Conservation (phyloP, 2,329 filamentous ascomycete species). For the Coniochaeta sp. region DNA sequence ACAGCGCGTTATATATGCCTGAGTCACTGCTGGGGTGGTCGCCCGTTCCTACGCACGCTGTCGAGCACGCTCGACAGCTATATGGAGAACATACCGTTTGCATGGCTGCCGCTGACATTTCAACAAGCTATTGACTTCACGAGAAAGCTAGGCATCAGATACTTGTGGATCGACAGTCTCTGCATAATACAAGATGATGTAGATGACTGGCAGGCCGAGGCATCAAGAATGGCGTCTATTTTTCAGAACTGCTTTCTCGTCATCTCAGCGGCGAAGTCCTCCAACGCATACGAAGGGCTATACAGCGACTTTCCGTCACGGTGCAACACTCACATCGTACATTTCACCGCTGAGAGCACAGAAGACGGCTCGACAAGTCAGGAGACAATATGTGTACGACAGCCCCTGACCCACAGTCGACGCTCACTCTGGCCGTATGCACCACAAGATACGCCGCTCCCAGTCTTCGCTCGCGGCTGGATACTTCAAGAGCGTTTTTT, state of each 20-base stretch:
- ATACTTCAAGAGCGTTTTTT: too few species aligned
- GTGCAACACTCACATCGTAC: too few species aligned
- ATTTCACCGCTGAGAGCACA: too few species aligned
- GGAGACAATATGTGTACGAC: too few species aligned
- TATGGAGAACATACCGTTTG: background rate
- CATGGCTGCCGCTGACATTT: background rate
- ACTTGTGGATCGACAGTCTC: conserved; percentile 7
- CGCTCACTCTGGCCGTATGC: too few species aligned
- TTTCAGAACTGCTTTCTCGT: background rate
- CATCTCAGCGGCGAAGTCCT: background rate
- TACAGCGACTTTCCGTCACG: too few species aligned
- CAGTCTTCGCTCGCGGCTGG: too few species aligned
- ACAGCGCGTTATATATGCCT: too few species aligned
- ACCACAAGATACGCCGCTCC: too few species aligned
- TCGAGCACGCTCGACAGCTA: background rate
- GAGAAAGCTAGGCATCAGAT: background rate
- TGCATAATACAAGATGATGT: conserved; percentile 7
- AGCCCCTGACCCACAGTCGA: too few species aligned
- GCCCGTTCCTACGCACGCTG: background rate
- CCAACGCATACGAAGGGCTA: too few species aligned
- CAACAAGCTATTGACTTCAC: conserved; percentile 2
- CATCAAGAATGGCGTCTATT: background rate
- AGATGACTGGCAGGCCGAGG: background rate
- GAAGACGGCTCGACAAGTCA: too few species aligned
- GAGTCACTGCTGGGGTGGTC: background rate